Base-by-base conservation (phyloP, 2,329 filamentous ascomycete species). In the Coniochaeta hoffmannii region DNA sequence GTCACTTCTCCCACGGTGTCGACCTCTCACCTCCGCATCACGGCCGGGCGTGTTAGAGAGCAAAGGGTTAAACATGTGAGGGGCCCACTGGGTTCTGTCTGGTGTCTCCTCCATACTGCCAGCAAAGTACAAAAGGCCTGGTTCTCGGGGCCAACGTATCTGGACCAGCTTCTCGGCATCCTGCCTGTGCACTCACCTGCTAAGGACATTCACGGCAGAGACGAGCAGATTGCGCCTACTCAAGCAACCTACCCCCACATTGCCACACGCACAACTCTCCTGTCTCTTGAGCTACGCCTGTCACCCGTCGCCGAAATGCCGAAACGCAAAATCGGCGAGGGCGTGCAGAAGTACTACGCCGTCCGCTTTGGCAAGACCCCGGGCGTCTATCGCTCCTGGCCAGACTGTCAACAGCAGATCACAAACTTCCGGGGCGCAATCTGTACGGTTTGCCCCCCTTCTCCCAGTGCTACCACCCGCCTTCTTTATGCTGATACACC, bases 311-410 rank as follows among this genome's bases (percentile, higher is more conserved):
- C 32, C 28, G 24, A 17, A 28, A 51, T 51, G 49, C 49, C 49
- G 31, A 53, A 53, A 17, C 50, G 50, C 17, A 53, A 53, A 22
- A 32, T 32, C 7, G 50, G 34, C 17, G 50, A 35, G 24, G 49
- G 24, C 44, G 14, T 52, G 31, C 73, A 74, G 57, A 87, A 86
- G 63, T 88, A 75, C 65, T 88, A 88, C 64, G 85, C 80, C 22
- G 85, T 88, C 30, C 75, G 76, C 44, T 74, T 71, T 36, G 84
- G 85, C 15, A 73, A 75, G 58, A 69, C 66, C 12, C 81, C 82
- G 0, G 83, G 85, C 8, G 78, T 88, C n/a, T 87, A 86, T 66
- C 68, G 74, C 56, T 78, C 71, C 2, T 88, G 83, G 76, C 64
- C 73, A n/a, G 80, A 85, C 53, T 87, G 84, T 63, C 75, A 83